phyloP scores from a whole-genome alignment of 2,329 filamentous ascomycete genomes.

The Calonectria crousiana region DNA sequence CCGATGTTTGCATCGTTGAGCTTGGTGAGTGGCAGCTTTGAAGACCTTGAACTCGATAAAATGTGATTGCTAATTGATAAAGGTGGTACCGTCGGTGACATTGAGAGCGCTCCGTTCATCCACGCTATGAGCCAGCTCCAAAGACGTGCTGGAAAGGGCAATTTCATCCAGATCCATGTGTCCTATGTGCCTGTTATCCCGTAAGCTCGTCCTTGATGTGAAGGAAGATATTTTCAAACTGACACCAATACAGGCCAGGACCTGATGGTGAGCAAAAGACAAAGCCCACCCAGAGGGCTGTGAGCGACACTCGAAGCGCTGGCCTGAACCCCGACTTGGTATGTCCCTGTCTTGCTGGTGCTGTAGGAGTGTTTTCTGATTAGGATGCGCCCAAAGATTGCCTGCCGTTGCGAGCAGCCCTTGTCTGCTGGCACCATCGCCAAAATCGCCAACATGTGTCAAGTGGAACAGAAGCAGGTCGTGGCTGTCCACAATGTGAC shows the following conservation, averaged over 20 bases:
- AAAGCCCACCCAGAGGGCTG: slow-evolving; percentile 94
- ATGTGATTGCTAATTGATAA: background rate
- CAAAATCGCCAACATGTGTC: slow-evolving; percentile 92
- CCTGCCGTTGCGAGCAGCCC: slow-evolving; percentile 87
- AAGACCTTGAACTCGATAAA: background rate
- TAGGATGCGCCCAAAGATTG: slow-evolving; percentile 70
- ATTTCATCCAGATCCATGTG: slow-evolving; percentile 79
- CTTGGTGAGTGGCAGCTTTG: slow-evolving; percentile 13
- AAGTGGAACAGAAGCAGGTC: slow-evolving; percentile 87
- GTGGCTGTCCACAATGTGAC: slow-evolving; percentile 89
- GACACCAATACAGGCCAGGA: slow-evolving; percentile 75
- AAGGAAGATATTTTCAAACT: slow-evolving; percentile 60
- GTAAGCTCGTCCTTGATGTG: background rate
- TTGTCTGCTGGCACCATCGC: slow-evolving; percentile 80
- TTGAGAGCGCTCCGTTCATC: slow-evolving; percentile 59
- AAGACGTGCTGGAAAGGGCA: slow-evolving; percentile 1
- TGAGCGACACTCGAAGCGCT: slow-evolving; percentile 85
- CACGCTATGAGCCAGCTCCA: background rate
- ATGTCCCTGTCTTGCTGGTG: slow-evolving; percentile 38
- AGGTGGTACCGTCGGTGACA: slow-evolving; percentile 56
- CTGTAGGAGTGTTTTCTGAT: background rate
- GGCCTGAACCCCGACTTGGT: slow-evolving; percentile 80
- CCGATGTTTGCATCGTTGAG: slow-evolving; percentile 92
- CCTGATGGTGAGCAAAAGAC: slow-evolving; percentile 89
- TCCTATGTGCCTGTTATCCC: slow-evolving; percentile 46